Evolutionary conservation across 768 basidiomycete genomes (phyloP).

Genomic region (Russula virescens): DNA sequence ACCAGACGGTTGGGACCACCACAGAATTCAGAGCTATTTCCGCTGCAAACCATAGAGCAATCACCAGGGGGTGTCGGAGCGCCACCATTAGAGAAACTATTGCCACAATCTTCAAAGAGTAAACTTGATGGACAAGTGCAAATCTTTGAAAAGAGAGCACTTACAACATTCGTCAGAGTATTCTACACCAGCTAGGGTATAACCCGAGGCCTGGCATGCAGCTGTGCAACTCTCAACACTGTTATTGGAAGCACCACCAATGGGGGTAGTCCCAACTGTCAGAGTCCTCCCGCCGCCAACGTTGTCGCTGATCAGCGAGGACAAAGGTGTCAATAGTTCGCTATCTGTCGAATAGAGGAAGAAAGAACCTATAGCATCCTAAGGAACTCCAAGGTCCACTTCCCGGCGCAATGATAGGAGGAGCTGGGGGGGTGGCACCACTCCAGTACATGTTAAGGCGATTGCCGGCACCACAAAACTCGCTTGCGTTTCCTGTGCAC

Average conservation of each 20-base stretch:
- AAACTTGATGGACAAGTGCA: background rate
- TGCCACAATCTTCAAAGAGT: conserved; percentile 43
- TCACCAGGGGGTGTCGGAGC: conserved; percentile 42
- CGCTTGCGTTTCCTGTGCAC: conserved; percentile 52
- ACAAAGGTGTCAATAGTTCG: conserved; percentile 2
- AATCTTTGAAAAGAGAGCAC: background rate
- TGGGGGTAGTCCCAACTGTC: conserved; percentile 28
- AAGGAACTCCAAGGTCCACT: conserved; percentile 63
- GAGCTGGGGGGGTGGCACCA: conserved; percentile 48
- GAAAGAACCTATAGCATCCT: conserved; percentile 62
- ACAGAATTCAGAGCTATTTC: conserved; percentile 60
- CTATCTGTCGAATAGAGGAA: conserved; percentile 2
- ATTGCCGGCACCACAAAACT: conserved; percentile 56
- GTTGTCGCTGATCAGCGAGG: conserved; percentile 31
- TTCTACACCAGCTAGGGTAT: conserved; percentile 36
- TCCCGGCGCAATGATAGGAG: conserved; percentile 46
- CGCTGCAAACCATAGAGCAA: conserved; percentile 63
- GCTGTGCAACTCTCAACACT: conserved; percentile 54
- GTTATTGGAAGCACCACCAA: conserved; percentile 38
- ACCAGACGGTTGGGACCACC: conserved; percentile 61
- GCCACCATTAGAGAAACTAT: conserved; percentile 42
- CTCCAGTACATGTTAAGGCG: conserved; percentile 62
- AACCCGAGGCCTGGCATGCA: conserved; percentile 53
- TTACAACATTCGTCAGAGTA: conserved; percentile 50
- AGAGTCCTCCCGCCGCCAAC: conserved; percentile 31